phyloP scores from a whole-genome alignment of 352 stramenopile species.

The Pythium apleroticum region DNA sequence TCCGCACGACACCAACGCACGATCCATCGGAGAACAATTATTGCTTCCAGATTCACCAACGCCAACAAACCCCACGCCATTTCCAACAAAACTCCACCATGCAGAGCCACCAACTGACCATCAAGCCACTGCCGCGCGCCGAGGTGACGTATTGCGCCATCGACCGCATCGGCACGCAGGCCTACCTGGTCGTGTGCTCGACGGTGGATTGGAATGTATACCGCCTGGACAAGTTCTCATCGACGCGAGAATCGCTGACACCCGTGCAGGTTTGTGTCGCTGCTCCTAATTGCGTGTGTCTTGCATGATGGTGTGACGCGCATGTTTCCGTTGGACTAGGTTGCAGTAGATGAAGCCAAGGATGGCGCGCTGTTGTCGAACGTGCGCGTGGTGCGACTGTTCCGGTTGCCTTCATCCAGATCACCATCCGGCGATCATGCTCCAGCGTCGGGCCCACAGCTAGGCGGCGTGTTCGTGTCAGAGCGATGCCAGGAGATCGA shows the following conservation, averaged over 20 bases:
- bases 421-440: background rate
- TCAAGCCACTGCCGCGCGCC: conserved; percentile 17
- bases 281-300: conserved; percentile 82
- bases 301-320: background rate
- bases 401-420: conserved; percentile 27
- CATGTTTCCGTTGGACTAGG: conserved; percentile 29
- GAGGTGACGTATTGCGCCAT: conserved; percentile 70
- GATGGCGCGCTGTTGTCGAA: conserved; percentile 39
- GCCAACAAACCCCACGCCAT: conserved; percentile 8
- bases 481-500: conserved; percentile 43
- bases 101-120: conserved; percentile 11
- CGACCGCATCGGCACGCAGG: conserved; percentile 47
- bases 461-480: conserved; percentile 52
- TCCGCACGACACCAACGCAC: background rate
- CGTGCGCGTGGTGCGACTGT: conserved; percentile 68
- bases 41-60: conserved; percentile 1
- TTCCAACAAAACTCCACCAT: conserved; percentile 10
- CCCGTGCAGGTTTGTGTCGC: conserved; percentile 89
- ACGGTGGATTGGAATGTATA: conserved; percentile 55
- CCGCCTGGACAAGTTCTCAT: conserved; percentile 52
- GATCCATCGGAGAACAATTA: conserved; percentile 20
- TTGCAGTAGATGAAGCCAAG: conserved; percentile 45
- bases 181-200: conserved; percentile 62
- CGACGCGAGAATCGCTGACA: conserved; percentile 52
- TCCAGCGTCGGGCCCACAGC: conserved; percentile 4